Conservation (phyloP, 2,329 filamentous ascomycete genomes). For the Tolypocladium ovalisporum region DNA sequence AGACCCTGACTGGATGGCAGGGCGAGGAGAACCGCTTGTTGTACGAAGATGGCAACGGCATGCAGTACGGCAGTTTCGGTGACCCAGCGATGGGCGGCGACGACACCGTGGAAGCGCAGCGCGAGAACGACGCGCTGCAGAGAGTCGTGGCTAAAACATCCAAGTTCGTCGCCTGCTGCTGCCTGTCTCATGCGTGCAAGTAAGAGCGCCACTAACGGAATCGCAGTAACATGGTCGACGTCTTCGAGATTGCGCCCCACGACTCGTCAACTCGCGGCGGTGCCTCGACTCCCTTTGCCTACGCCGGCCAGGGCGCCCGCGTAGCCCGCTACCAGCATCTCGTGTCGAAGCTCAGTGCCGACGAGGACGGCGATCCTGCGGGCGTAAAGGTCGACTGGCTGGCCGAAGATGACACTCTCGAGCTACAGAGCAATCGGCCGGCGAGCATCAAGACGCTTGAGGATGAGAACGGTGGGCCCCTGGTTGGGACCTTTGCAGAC, state of each 20-base stretch:
- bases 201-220: not conserved
- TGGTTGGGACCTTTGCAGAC: slow-evolving; percentile 51
- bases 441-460: slow-evolving; percentile 22
- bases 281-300: slow-evolving; percentile 29
- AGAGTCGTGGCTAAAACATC: slow-evolving; percentile 53
- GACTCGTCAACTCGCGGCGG: slow-evolving; percentile 26
- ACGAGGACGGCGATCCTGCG: slow-evolving; percentile 25
- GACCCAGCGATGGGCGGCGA: slow-evolving; percentile 43
- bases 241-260: slow-evolving; percentile 53
- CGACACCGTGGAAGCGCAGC: slow-evolving; percentile 51
- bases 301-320: slow-evolving; percentile 44
- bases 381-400: slow-evolving; percentile 45
- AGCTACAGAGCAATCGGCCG: slow-evolving; percentile 28
- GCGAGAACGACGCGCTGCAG: slow-evolving; percentile 54
- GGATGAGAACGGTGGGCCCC: slow-evolving; percentile 24
- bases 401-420: slow-evolving; percentile 37
- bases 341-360: slow-evolving; percentile 45
- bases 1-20: slow-evolving; percentile 18
- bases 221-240: slow-evolving; percentile 53
- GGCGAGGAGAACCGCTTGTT: slow-evolving; percentile 47
- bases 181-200: not conserved
- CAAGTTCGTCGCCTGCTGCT: slow-evolving; percentile 33
- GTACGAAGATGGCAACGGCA: slow-evolving; percentile 47
- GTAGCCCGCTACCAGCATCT: slow-evolving; percentile 50
- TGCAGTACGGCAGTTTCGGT: slow-evolving; percentile 53